These are phyloP conservation scores for Xylaria acuta DNA, from an alignment of 495 filamentous ascomycete species.

Conservation along the genomic window DNA sequence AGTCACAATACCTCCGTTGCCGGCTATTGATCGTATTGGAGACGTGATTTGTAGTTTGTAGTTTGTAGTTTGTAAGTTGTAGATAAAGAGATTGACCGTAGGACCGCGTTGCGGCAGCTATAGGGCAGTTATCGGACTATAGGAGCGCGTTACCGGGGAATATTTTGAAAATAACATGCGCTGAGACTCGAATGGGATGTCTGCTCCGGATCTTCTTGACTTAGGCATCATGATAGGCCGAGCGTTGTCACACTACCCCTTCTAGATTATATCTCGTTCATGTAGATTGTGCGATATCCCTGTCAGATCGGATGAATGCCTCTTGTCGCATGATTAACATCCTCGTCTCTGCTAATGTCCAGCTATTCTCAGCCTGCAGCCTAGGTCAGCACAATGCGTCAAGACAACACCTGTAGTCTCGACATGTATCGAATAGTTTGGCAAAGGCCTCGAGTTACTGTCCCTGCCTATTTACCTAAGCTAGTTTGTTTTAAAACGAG, in stretches of 20 bases:
- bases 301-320: background rate
- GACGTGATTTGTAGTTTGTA: slow-evolving; percentile 3
- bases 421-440: background rate
- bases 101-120: background rate
- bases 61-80: background rate
- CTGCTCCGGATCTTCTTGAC: background rate
- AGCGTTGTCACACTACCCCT: background rate
- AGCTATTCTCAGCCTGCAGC: background rate
- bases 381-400: background rate
- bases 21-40: slow-evolving; percentile 9
- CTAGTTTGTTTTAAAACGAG: background rate
- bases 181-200: background rate
- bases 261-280: background rate
- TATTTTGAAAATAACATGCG: background rate
- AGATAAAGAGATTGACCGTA: background rate
- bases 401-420: background rate
- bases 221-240: background rate
- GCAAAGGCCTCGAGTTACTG: background rate
- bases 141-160: background rate
- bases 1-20: slow-evolving; percentile 33
- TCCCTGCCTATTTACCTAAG: background rate
- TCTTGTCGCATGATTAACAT: background rate
- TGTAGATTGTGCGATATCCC: background rate
- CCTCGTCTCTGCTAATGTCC: background rate
- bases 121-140: background rate